Conservation (phyloP, 2,329 filamentous ascomycete genomes). For the Samsoniella hepiali region DNA sequence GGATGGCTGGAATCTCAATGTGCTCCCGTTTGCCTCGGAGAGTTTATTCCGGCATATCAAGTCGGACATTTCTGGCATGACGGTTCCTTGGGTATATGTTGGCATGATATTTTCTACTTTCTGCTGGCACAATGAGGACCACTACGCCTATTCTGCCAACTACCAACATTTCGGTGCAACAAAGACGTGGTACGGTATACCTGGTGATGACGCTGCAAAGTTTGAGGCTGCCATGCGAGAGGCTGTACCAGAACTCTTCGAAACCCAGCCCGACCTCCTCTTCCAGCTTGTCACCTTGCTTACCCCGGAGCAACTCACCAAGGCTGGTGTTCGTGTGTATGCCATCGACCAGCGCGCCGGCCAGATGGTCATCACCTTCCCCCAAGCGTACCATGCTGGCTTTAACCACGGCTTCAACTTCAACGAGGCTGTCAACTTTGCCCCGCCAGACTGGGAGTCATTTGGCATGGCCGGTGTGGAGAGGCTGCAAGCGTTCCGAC, state of each 20-base stretch:
- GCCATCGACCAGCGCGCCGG: conserved; percentile 94
- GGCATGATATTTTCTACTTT: conserved; percentile 99
- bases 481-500: conserved; percentile 78
- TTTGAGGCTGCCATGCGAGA: conserved; percentile 95
- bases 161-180: conserved; percentile 98
- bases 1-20: conserved; percentile 94
- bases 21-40: conserved; percentile 84
- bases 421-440: conserved; percentile 98
- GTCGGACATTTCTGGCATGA: conserved; percentile 98
- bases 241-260: conserved; percentile 92
- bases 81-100: conserved; percentile 97
- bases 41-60: conserved; percentile 97
- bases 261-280: conserved; percentile 91
- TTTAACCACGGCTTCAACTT: conserved; percentile 99
- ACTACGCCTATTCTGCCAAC: conserved; percentile 96
- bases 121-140: conserved; percentile 99
- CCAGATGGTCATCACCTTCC: conserved; percentile 94
- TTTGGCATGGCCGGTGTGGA: conserved; percentile 84
- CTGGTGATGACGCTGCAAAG: conserved; percentile 86
- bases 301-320: conserved; percentile 87
- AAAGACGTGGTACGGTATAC: conserved; percentile 99
- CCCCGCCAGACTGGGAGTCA: conserved; percentile 91
- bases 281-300: conserved; percentile 97
- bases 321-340: conserved; percentile 89
- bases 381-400: conserved; percentile 93